Evolutionary conservation across 345 rosid species (phyloP), one percentile per base, ranked within the genome.

Genomic region (Raphanus raphanistrum): DNA sequence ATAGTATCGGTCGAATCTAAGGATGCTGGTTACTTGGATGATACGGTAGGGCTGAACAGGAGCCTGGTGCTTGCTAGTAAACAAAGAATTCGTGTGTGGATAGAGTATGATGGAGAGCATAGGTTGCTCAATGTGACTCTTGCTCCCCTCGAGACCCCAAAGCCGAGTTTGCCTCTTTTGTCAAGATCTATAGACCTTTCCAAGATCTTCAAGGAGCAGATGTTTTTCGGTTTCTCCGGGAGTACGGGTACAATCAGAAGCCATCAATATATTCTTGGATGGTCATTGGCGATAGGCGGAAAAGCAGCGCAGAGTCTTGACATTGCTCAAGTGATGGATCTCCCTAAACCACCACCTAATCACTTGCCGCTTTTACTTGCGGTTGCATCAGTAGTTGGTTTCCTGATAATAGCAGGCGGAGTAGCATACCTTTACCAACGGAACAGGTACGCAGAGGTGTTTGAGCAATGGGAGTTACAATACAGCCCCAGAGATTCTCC

Each of bases 401-500:
- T 57, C 62, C 0, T 71, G 36, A 13, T 71, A 54, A 38, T 71
- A 69, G 26, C 58, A 68, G 11, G 63, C 1, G 73, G 63, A 9
- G 11, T 69, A 0, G 2, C 4, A 2, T 69, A 54, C 36, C 17
- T 54, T 8, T 69, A 32, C 73, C n/a, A 9, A 5, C 36, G 6
- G 17, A 69, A 54, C 5, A 54, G 58, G 48, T 50, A 54, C 2
- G 17, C 36, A 12, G 64, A 60, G 4, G 64, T 27, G 17, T 60
- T 60, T 60, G 64, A 60, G 12, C 64, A 12, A 12, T 60, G 64
- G 75, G 75, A 71, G 41, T 21, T 68, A 33, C 73, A 78, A 72
- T 78, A 72, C 36, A 78, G 1, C 21, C 81, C 41, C 82, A 73
- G 25, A 74, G 82, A 45, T 74, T 50, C 31, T 74, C 82, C 43